phyloP scores from a whole-genome alignment of 768 basidiomycete genomes.

The Termitomyces sp. region DNA sequence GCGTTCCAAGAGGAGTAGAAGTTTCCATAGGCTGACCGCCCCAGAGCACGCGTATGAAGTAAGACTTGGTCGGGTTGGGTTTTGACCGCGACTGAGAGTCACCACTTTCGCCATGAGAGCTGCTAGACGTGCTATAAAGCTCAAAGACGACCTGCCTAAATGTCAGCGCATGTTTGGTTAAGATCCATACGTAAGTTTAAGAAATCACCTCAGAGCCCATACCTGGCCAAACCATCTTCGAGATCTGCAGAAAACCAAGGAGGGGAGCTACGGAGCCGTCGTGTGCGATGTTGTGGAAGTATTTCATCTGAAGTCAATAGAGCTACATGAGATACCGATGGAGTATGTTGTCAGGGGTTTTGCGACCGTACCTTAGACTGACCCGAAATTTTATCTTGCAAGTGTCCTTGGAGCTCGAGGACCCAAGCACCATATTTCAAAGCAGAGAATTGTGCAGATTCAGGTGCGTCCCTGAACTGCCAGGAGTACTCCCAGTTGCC shows the following conservation, averaged over 20 bases:
- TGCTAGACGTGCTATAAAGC: constrained; percentile 26
- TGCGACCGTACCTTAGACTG: constrained; percentile 25
- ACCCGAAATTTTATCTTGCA: constrained; percentile 34
- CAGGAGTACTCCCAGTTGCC: constrained; percentile 63
- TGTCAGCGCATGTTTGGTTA: background rate
- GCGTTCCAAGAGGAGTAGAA: constrained; percentile 40
- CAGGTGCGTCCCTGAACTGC: constrained; percentile 42
- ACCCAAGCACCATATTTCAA: constrained; percentile 46
- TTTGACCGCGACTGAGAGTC: background rate
- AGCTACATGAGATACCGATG: background rate
- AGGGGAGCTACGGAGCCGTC: constrained; percentile 48
- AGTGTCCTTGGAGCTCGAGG: constrained; percentile 38
- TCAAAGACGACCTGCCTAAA: constrained; percentile 38
- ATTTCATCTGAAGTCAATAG: constrained; percentile 3
- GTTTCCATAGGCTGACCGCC: constrained; percentile 47
- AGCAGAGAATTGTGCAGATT: constrained; percentile 38
- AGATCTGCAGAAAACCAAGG: constrained; percentile 46
- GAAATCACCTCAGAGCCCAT: constrained; percentile 44
- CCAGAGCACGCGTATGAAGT: constrained; percentile 48
- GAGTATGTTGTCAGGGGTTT: background rate
- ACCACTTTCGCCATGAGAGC: background rate
- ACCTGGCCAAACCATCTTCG: constrained; percentile 53
- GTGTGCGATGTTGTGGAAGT: constrained; percentile 35
- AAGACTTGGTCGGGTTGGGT: constrained; percentile 2
- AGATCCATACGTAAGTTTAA: background rate